Conservation (phyloP, 495 filamentous ascomycete species). For the Jackrogersella minutella region DNA sequence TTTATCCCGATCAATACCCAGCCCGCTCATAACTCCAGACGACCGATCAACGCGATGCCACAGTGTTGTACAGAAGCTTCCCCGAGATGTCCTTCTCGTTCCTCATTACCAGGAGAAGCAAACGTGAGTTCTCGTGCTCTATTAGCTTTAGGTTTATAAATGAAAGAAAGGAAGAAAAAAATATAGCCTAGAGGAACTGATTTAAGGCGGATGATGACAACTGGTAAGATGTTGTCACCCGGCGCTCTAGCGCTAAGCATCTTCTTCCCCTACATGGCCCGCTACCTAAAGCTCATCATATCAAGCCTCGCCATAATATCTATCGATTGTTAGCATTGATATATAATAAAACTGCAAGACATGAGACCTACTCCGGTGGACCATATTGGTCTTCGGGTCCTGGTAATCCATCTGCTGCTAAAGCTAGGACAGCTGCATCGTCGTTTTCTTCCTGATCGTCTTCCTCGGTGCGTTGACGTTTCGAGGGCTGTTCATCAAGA, state of each 20-base stretch:
- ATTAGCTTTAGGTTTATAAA: constrained; percentile 18
- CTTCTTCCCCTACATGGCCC: no score
- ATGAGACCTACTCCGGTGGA: constrained; percentile 47
- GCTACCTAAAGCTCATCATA: no score
- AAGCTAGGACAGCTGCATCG: constrained; percentile 52
- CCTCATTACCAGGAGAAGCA: constrained; percentile 16
- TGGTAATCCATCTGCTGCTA: constrained; percentile 50
- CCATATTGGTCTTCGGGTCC: constrained; percentile 44
- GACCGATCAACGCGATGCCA: constrained; percentile 31
- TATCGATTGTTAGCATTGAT: constrained; percentile 16
- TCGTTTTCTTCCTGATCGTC: constrained; percentile 42
- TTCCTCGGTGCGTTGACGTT: constrained; percentile 51
- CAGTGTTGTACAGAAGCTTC: constrained; percentile 25
- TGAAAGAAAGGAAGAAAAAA: no score
- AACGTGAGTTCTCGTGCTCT: constrained; percentile 35
- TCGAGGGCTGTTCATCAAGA: constrained; percentile 45
- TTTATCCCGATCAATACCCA: constrained; percentile 27
- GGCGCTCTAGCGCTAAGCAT: background rate
- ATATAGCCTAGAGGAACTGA: constrained; percentile 7
- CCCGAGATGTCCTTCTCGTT: constrained; percentile 6
- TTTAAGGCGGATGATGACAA: constrained; percentile 1
- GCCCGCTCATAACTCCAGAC: constrained; percentile 37
- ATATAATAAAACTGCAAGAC: background rate
- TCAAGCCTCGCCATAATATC: constrained; percentile 50
- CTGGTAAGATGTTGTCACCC: constrained; percentile 1